These are phyloP conservation scores for Globisporangium lucens DNA, from an alignment of 352 stramenopile genomes.

Conservation along the genomic window DNA sequence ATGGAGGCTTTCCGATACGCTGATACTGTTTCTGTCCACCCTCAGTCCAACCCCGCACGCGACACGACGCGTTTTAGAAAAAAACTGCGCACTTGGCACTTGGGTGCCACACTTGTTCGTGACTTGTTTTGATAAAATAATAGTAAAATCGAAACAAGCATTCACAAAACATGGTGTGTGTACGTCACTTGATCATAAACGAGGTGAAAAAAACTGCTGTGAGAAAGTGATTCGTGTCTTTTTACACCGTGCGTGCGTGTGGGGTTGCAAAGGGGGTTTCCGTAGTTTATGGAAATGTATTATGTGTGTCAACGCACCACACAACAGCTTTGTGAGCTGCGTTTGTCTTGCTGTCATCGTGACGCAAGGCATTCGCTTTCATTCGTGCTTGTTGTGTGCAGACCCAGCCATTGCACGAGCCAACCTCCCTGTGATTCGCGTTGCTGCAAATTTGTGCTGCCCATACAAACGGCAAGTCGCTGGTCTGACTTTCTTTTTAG, in stretches of 20 bases:
- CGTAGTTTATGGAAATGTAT: constrained; percentile 2
- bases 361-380: background rate
- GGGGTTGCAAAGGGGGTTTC: background rate
- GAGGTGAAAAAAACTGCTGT: background rate
- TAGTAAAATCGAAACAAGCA: background rate
- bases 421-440: background rate
- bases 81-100: background rate
- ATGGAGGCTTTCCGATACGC: constrained; percentile 5
- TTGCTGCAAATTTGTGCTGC: background rate
- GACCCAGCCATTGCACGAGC: background rate
- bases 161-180: background rate
- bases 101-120: too few species aligned
- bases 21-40: background rate
- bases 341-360: background rate
- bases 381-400: background rate
- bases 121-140: background rate
- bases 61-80: background rate
- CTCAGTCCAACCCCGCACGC: background rate
- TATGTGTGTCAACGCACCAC: background rate
- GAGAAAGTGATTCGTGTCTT: constrained; percentile 11
- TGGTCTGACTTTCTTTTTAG: constrained; percentile 7
- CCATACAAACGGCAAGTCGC: constrained; percentile 1
- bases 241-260: background rate
- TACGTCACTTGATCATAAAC: background rate
- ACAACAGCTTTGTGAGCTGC: background rate